Percentiles rank a stretch among this genome's conserved stretches.
phyloP scores from a whole-genome alignment of 2,329 filamentous ascomycete species.

The Calonectria henricotiae region DNA sequence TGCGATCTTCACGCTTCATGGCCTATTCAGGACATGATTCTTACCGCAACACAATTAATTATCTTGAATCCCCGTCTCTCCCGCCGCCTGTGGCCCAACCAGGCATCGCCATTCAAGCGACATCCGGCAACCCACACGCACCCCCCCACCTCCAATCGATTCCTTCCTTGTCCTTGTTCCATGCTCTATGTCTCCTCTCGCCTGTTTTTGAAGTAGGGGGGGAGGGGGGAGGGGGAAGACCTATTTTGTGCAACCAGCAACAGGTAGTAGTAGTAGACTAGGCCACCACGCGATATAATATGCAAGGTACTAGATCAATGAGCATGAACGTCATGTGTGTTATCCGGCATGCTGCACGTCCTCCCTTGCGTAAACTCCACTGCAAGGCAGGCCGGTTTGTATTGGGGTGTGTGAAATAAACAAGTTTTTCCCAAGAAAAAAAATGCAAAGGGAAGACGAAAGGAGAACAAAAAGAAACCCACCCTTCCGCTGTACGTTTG shows the following conservation, averaged over 20 bases:
- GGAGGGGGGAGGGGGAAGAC: background rate
- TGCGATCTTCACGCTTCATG: conserved; percentile 10
- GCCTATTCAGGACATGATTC: background rate
- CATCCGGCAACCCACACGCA: too few relatives aligned
- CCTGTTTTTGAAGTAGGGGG: conserved; percentile 3
- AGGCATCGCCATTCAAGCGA: background rate
- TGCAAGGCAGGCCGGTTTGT: background rate
- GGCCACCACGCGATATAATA: conserved; percentile 6
- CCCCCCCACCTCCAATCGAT: too few relatives aligned
- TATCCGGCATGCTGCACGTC: conserved; percentile 17
- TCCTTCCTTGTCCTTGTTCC: background rate
- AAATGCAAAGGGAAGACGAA: background rate
- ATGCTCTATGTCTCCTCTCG: background rate
- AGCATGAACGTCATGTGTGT: background rate
- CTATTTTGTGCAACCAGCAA: conserved; percentile 14
- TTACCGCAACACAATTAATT: conserved; percentile 15
- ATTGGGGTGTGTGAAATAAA: background rate
- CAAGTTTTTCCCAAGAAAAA: background rate
- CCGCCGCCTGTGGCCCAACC: background rate
- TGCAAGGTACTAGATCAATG: conserved; percentile 19
- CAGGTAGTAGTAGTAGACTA: background rate
- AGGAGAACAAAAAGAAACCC: background rate
- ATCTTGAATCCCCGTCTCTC: conserved; percentile 12
- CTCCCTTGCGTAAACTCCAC: conserved; percentile 15
- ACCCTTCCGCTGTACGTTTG: background rate